Evolutionary conservation across 2,329 filamentous ascomycete species (phyloP), one percentile per base, ranked within the genome.

Genomic region (Verticillium longisporum): DNA sequence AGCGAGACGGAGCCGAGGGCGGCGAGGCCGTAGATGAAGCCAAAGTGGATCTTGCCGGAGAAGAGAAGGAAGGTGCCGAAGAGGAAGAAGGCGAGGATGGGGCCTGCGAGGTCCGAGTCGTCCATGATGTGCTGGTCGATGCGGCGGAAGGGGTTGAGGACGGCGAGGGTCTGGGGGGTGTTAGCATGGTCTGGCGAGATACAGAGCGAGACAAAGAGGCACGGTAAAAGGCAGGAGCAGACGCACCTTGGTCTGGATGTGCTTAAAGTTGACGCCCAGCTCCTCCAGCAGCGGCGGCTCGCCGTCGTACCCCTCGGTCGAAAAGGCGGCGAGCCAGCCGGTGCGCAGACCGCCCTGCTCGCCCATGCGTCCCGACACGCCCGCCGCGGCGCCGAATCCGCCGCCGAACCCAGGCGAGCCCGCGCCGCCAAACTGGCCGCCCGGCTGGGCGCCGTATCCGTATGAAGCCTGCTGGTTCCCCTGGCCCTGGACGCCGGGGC

Each of bases 71-170:
- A 97, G 61, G 91, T 95, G 69, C 94, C 95, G 76, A 97, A 97
- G 58, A 97, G 83, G 67, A 97, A 81, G 77, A 97, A 96, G 82
- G 97, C 98, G 64, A 99, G 85, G 61, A 99, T 87, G 1, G 95
- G 95, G 4, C 95, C 95, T 63, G 92, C 95, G 62, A 99, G 85
- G 73, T 99, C 95, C 68, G 91, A 93, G 77, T 99, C 95, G 81
- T 99, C 95, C 95, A 99, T 99, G 67, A 99, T 89, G 75, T 98
- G 91, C 71, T 96, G 92, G 74, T 98, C 94, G 78, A 98, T 96
- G 65, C 89, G 88, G 61, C 88, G 88, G 70, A 97, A 90, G 37
- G 95, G 95, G 73, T 99, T 99, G 63, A 99, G 81, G 32, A 99
- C 95, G 56, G 93, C 91, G 61, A 98, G 83, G 14, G 95, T 99